Conservation (phyloP, 2,329 filamentous ascomycete species). For the Stylonectria norvegica region DNA sequence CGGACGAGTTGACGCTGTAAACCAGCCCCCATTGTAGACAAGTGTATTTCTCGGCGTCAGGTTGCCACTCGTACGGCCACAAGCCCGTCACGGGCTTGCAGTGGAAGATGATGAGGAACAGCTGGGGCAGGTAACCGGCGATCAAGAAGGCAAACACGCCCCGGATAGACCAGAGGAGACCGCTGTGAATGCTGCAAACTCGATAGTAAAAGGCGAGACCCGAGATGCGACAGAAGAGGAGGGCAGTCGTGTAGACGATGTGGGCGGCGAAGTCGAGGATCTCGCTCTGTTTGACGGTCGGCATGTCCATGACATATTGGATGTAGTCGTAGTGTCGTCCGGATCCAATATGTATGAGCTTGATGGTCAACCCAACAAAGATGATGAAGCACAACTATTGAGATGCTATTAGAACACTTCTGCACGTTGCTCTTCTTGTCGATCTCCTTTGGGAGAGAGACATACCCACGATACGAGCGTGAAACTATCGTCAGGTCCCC, state of each 20-base stretch:
- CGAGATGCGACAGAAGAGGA: conserved; percentile 49
- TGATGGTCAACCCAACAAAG: conserved; percentile 42
- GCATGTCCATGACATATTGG: conserved; percentile 43
- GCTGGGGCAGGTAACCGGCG: conserved; percentile 44
- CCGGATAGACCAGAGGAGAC: conserved; percentile 35
- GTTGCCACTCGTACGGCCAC: conserved; percentile 51
- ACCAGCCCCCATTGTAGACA: conserved; percentile 51
- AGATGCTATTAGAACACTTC: conserved; percentile 7
- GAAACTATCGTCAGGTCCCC: conserved; percentile 39
- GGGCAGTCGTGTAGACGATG: conserved; percentile 48
- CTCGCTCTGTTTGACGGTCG: conserved; percentile 41
- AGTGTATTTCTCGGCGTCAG: conserved; percentile 35
- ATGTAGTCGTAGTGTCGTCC: conserved; percentile 45
- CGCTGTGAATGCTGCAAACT: conserved; percentile 37
- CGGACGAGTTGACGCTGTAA: conserved; percentile 47
- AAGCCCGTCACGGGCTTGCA: conserved; percentile 48
- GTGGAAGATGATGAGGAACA: conserved; percentile 50
- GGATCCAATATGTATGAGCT: conserved; percentile 46
- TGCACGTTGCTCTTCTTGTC: too few relatives aligned
- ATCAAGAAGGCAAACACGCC: conserved; percentile 36
- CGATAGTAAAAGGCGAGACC: conserved; percentile 51
- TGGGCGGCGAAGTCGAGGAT: conserved; percentile 49
- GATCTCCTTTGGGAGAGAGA: not conserved
- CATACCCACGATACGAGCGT: conserved; percentile 36
- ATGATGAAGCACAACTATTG: conserved; percentile 36